Conservation (phyloP, 768 basidiomycete genomes). For the Leucosporidium yakuticum region DNA sequence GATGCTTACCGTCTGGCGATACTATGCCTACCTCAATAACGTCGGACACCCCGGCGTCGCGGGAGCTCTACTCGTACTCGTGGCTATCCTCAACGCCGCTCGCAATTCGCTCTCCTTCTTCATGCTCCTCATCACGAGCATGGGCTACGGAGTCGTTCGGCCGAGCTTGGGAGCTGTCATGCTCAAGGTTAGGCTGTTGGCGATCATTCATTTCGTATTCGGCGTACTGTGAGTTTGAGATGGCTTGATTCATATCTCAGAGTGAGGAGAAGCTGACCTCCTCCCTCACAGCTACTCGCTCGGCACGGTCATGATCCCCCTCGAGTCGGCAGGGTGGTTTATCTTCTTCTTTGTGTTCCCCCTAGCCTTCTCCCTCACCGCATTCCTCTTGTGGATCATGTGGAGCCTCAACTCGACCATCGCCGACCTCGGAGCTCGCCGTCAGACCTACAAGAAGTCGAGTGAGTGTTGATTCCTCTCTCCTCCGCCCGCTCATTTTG, state of each 20-base stretch:
- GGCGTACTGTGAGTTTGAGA: constrained; percentile 61
- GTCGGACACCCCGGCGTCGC: constrained; percentile 58
- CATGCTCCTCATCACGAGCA: constrained; percentile 82
- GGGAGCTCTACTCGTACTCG: constrained; percentile 88
- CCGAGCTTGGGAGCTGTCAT: constrained; percentile 80
- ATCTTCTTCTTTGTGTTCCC: constrained; percentile 82
- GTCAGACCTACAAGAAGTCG: constrained; percentile 45
- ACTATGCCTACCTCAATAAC: constrained; percentile 85
- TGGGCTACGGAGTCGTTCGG: constrained; percentile 85
- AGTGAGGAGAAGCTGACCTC: neutral
- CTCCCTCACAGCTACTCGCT: constrained; percentile 76
- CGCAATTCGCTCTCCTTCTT: constrained; percentile 83
- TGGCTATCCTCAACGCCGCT: constrained; percentile 90
- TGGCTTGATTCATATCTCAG: neutral
- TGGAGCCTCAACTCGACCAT: constrained; percentile 63
- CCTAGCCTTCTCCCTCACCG: constrained; percentile 87
- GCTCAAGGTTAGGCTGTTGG: constrained; percentile 73
- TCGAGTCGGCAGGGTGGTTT: constrained; percentile 83
- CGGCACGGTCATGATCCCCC: constrained; percentile 84
- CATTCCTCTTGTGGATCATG: constrained; percentile 89
- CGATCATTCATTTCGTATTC: constrained; percentile 82
- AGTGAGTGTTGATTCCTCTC: constrained; percentile 13
- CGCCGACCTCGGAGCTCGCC: constrained; percentile 71
- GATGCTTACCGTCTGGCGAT: constrained; percentile 82
- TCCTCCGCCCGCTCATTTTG: neutral